Base-by-base conservation (phyloP, 2,329 filamentous ascomycete genomes). In the Dactylella cylindrospora region DNA sequence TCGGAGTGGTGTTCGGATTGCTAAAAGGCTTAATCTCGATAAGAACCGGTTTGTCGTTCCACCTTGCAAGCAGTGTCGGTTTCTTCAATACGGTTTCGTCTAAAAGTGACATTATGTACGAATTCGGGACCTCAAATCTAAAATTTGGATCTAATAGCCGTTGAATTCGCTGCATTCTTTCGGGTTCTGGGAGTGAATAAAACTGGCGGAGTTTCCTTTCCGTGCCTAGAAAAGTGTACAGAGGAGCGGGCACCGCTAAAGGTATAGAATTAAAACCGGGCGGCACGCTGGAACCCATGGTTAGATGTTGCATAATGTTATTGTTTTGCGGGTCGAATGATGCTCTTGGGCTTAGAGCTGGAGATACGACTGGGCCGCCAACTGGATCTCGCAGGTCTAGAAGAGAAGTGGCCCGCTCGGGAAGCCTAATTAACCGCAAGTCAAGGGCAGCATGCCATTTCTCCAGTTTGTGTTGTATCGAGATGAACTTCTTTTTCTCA, bases 51-150 rank as follows among this genome's bases (percentile, higher is more conserved):
- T 41, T 41, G 9, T 12, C 36, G 36, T 39, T 39, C 36, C 36
- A 39, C 9, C 19, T 39, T 39, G 22, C 36, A 19, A 39, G 26
- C 36, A 39, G 26, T n/a, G 26, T 10, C n/a, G 36, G 36, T 39
- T 39, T 39, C 26, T n/a, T 19, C n/a, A n/a, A n/a, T 19, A 22
- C 36, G 36, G 36, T 15, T 10, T 19, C 22, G 36, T 23, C 36
- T 22, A 5, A n/a, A 10, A 22, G 26, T 6, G 36, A 39, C 26
- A 23, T 39, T 10, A 39, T 19, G 26, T 39, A 39, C 19, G 15
- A 23, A 22, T 39, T 39, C 26, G 36, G 36, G 36, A 39, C 26
- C 36, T 39, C 36, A 22, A 39, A 39, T 39, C 26, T 39, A 15
- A 39, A 39, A 6, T 7, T 39, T 22, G 36, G 17, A 22, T 39